A percentile compares a stretch with the other conserved stretches of the same genome.
Conservation (phyloP, 2,329 filamentous ascomycete genomes). For the Calonectria montana region DNA sequence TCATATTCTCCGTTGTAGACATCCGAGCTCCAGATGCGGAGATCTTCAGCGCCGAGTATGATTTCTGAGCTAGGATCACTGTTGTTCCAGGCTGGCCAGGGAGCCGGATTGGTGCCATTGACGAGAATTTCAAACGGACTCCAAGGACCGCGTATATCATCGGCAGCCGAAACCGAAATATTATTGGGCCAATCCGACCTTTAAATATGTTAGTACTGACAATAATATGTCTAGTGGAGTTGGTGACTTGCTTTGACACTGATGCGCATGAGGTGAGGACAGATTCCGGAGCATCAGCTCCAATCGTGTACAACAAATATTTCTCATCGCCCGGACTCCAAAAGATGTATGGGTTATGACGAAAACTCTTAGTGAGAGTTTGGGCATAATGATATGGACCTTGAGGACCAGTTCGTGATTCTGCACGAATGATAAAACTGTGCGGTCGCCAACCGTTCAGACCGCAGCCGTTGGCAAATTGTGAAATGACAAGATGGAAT, state of each 20-base stretch:
- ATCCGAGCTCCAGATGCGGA: not conserved
- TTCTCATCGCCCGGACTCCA: not conserved
- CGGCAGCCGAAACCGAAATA: conserved; percentile 41
- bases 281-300: not conserved
- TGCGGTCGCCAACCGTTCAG: not conserved
- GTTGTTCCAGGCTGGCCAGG: not conserved
- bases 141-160: conserved; percentile 33
- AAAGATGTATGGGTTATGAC: not conserved
- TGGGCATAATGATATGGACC: not conserved
- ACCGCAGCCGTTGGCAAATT: not conserved
- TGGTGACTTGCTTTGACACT: not conserved
- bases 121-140: conserved; percentile 22
- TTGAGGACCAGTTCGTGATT: not conserved
- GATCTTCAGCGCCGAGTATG: not conserved
- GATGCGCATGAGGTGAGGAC: not conserved
- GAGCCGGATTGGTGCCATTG: conserved; percentile 50
- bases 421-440: not conserved
- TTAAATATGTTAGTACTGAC: not conserved
- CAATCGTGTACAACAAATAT: not conserved
- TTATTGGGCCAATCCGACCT: conserved; percentile 20
- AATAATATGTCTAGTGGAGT: no score
- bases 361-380: not conserved
- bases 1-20: not conserved
- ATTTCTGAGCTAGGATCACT: not conserved
- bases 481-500: not conserved